These are phyloP conservation scores for Colletotrichum sp. DNA, from an alignment of 2,329 filamentous ascomycete genomes.

Conservation along the genomic window DNA sequence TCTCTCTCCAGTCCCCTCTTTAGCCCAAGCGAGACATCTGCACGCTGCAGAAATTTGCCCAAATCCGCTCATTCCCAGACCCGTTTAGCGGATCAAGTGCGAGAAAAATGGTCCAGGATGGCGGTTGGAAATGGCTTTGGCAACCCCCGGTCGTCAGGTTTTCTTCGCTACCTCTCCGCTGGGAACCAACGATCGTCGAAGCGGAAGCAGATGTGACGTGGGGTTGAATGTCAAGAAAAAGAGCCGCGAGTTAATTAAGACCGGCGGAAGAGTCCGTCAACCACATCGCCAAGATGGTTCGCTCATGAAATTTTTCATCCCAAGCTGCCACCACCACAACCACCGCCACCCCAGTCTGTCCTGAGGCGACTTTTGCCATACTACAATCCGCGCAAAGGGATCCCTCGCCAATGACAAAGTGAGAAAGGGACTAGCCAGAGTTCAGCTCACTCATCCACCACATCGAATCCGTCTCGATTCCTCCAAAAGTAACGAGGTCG, in stretches of 20 bases:
- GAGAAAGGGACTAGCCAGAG: not conserved
- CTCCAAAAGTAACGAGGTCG: not conserved
- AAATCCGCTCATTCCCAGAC: not conserved
- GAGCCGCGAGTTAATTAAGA: not conserved
- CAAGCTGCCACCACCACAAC: not conserved
- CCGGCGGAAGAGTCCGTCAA: not conserved
- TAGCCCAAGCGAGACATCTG: not conserved
- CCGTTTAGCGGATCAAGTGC: not conserved
- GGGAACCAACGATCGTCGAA: constrained; percentile 13
- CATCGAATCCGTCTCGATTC: not conserved
- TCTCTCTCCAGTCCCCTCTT: not conserved
- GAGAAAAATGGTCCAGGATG: not conserved
- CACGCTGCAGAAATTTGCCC: not conserved
- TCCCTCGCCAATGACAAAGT: not conserved
- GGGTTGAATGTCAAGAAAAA: not conserved
- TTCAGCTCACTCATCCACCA: constrained; percentile 3
- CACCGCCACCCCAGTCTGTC: not conserved
- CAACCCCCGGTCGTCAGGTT: not conserved
- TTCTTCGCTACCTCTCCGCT: not conserved
- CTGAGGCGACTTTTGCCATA: not conserved
- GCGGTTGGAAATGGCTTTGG: not conserved
- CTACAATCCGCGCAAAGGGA: not conserved
- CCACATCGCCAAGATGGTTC: not conserved
- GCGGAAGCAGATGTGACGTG: constrained; percentile 24
- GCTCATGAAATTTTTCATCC: not conserved